phyloP scores from a whole-genome alignment of 768 basidiomycete species.

The Suillus clintonianus region DNA sequence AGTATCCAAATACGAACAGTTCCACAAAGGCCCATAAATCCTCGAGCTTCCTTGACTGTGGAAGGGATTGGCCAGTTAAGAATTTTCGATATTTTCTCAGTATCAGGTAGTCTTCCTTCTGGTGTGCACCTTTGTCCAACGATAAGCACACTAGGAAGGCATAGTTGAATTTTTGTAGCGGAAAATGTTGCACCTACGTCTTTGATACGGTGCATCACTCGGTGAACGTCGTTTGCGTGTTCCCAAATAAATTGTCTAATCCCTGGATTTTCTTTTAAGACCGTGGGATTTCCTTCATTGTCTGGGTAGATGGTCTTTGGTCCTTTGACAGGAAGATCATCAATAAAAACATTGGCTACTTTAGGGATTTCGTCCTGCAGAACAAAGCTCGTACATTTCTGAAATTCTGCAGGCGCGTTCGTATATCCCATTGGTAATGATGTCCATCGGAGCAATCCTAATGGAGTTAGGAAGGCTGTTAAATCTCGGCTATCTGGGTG shows the following conservation, averaged over 20 bases:
- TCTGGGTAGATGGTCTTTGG: conserved; percentile 12
- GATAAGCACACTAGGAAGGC: conserved; percentile 3
- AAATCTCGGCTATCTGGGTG: conserved; percentile 11
- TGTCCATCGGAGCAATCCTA: conserved; percentile 11
- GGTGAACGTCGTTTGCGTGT: conserved; percentile 16
- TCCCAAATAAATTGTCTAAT: conserved; percentile 21
- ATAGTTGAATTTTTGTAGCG: conserved; percentile 15
- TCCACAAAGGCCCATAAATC: conserved; percentile 35
- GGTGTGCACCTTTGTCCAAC: conserved; percentile 29
- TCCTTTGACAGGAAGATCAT: conserved; percentile 25
- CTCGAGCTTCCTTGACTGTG: conserved; percentile 23
- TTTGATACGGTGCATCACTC: conserved; percentile 18
- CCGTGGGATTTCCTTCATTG: background rate
- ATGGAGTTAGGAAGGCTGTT: conserved; percentile 17
- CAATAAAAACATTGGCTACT: conserved; percentile 19
- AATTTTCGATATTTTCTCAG: conserved; percentile 6
- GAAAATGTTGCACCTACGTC: conserved; percentile 14
- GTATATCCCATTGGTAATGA: conserved; percentile 8
- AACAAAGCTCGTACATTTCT: conserved; percentile 19
- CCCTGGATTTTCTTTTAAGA: conserved; percentile 7
- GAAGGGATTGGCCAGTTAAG: conserved; percentile 23
- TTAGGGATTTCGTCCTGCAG: conserved; percentile 24
- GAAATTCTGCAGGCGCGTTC: conserved; percentile 22
- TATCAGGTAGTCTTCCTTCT: conserved; percentile 30
- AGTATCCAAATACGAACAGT: conserved; percentile 32